These are phyloP conservation scores for Microbotryum intermedium DNA, from an alignment of 1,284 basidiomycete genomes.

Conservation along the genomic window DNA sequence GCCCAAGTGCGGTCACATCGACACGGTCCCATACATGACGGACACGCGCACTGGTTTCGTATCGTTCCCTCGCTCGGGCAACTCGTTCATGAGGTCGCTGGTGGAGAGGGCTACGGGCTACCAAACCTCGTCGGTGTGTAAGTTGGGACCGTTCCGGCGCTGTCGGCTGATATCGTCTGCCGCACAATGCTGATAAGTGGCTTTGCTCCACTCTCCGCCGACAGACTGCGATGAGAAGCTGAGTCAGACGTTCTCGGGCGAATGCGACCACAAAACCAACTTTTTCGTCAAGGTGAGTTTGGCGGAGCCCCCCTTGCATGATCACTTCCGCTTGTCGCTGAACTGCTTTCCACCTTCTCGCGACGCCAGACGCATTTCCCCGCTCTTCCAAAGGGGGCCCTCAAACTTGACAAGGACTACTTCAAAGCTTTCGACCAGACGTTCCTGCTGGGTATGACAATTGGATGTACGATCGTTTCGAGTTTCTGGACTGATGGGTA, in stretches of 20 bases:
- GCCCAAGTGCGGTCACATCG: constrained; percentile 8
- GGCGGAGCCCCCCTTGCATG: constrained; percentile 3
- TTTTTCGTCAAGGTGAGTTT: constrained; percentile 25
- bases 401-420: background rate
- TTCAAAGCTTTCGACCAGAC: constrained; percentile 17
- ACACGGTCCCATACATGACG: background rate
- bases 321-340: background rate
- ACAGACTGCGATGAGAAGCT: constrained; percentile 28
- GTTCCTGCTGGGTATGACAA: constrained; percentile 11
- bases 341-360: background rate
- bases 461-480: background rate
- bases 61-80: constrained; percentile 19
- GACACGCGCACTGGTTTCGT: constrained; percentile 12
- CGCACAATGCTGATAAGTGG: background rate
- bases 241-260: constrained; percentile 23
- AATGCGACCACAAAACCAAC: constrained; percentile 21
- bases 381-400: background rate
- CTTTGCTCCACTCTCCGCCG: too few species aligned
- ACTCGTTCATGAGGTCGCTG: constrained; percentile 20
- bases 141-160: background rate
- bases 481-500: background rate
- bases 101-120: constrained; percentile 29
- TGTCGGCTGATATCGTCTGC: background rate
- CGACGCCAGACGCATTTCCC: constrained; percentile 14
- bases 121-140: constrained; percentile 22